Percentiles rank a stretch among this genome's conserved stretches.
Conservation (phyloP, 129 eudicot genomes). For the Ambrosia trifida region DNA sequence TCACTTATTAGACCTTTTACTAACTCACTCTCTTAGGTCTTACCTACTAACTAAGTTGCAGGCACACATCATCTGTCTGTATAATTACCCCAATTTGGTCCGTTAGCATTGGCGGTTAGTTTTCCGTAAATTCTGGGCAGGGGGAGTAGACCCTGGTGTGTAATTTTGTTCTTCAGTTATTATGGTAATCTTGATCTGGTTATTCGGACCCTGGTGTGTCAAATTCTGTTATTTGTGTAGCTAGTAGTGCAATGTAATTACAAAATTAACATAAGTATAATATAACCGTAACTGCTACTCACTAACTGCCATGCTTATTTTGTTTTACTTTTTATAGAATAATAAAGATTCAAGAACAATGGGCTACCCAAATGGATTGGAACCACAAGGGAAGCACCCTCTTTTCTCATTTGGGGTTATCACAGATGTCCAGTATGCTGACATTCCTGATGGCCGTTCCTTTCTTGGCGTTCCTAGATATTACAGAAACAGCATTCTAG, state of each 20-base stretch:
- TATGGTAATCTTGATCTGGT: too few species aligned
- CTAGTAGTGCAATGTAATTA: neutral
- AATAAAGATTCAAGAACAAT: slow-evolving; percentile 37
- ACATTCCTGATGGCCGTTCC: slow-evolving; percentile 85
- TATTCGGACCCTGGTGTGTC: neutral
- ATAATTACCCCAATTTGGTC: neutral
- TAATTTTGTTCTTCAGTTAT: too few species aligned
- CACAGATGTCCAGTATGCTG: slow-evolving; percentile 96
- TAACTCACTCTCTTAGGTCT: too few species aligned
- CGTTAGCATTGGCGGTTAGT: too few species aligned
- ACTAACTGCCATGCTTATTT: slow-evolving; percentile 2
- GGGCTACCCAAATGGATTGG: slow-evolving; percentile 52
- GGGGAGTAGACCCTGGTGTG: neutral
- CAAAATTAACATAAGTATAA: neutral
- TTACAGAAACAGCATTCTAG: slow-evolving; percentile 78
- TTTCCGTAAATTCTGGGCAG: too few species aligned
- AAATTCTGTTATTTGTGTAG: neutral
- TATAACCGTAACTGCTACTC: neutral
- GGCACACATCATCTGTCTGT: neutral
- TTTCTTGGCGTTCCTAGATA: slow-evolving; percentile 87
- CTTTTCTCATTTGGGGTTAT: slow-evolving; percentile 92
- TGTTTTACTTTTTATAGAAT: neutral
- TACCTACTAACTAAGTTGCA: too few species aligned
- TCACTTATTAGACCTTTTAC: too few species aligned
- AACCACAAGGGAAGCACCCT: slow-evolving; percentile 58